Evolutionary conservation across 2,329 filamentous ascomycete species (phyloP), one percentile per base, ranked within the genome.

Genomic region (Fusarium xyrophilum): DNA sequence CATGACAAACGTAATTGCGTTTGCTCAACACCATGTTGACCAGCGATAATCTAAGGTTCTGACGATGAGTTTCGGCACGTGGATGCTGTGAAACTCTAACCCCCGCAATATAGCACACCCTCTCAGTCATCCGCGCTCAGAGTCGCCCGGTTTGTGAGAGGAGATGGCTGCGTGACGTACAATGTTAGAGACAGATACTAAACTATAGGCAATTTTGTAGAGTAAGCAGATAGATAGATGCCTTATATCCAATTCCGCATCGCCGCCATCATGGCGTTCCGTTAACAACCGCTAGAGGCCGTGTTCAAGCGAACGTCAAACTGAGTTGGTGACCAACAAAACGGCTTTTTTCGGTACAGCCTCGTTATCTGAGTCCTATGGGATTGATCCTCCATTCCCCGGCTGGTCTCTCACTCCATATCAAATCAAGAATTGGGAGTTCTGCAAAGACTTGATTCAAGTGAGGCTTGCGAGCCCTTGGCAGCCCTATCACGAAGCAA

Each of bases 231-330:
- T n/a, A n/a, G n/a, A n/a, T n/a, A n/a, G n/a, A 51, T 39, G 53
- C 44, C 27, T 38, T 19, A 17, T 28, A 36, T 42, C 33, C 43
- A 19, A 27, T 65, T 60, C 61, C 54, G 54, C 60, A n/a, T 7
- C 47, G 36, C 54, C 36, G 38, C 47, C 60, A 56, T 66, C 61
- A 53, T 48, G 51, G 53, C 14, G 28, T 50, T 38, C 72, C 69
- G 67, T 58, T 42, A 58, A 15, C 65, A 76, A 54, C 74, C 74
- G 74, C 52, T 9, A 38, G 28, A 56, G 74, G 65, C 75, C 75
- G 74, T 64, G n/a, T 58, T 43, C 36, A 71, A 67, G 54, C 67
- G 60, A 51, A 33, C 35, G 60, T 55, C 36, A 23, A 33, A 23
- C 28, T 39, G 21, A 17, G n/a, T 43, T 44, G 33, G 23, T 53